Percentiles rank a stretch among this genome's conserved stretches.
phyloP scores from a whole-genome alignment of 805 yeast species.

The Starmerella floris region DNA sequence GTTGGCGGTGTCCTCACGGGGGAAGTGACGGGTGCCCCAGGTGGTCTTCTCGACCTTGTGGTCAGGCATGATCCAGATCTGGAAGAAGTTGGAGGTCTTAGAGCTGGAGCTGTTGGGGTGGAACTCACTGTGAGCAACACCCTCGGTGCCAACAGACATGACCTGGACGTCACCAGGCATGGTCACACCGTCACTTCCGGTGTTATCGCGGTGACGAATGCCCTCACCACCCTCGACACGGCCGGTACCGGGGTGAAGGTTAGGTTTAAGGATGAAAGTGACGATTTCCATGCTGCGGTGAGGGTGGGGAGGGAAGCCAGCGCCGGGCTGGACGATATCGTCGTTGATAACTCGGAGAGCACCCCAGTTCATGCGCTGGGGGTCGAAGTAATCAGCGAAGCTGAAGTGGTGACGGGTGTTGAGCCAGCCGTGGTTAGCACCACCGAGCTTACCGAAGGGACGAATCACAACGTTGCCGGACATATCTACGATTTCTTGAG shows the following conservation, averaged over 20 bases:
- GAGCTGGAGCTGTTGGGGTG: slow-evolving; percentile 5
- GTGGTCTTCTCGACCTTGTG: slow-evolving; percentile 5
- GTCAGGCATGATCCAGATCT: slow-evolving; percentile 16
- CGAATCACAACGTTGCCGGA: slow-evolving; percentile 6
- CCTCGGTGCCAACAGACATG: slow-evolving; percentile 17
- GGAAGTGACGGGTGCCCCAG: slow-evolving; percentile 17
- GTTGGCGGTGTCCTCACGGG: slow-evolving; percentile 5
- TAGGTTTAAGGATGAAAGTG: slow-evolving; percentile 8
- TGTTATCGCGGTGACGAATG: slow-evolving; percentile 15
- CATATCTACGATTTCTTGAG: too few species aligned
- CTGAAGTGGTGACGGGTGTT: slow-evolving; percentile 16
- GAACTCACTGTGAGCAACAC: slow-evolving; percentile 18
- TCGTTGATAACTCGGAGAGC: slow-evolving; percentile 18
- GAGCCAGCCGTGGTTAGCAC: slow-evolving; percentile 17
- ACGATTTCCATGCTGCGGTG: slow-evolving; percentile 18
- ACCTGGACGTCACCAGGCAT: slow-evolving; percentile 18
- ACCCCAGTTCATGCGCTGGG: slow-evolving; percentile 18
- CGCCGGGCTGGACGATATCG: slow-evolving; percentile 12
- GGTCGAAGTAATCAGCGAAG: slow-evolving; percentile 17
- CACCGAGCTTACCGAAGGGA: slow-evolving; percentile 14
- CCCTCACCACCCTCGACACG: slow-evolving; percentile 16
- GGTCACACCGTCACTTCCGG: slow-evolving; percentile 14
- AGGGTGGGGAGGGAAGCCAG: slow-evolving; percentile 19
- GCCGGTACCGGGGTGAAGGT: slow-evolving; percentile 11
- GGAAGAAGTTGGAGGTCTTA: slow-evolving; percentile 7